Evolutionary conservation across 768 basidiomycete species (phyloP).

Genomic region (Russula virescens): DNA sequence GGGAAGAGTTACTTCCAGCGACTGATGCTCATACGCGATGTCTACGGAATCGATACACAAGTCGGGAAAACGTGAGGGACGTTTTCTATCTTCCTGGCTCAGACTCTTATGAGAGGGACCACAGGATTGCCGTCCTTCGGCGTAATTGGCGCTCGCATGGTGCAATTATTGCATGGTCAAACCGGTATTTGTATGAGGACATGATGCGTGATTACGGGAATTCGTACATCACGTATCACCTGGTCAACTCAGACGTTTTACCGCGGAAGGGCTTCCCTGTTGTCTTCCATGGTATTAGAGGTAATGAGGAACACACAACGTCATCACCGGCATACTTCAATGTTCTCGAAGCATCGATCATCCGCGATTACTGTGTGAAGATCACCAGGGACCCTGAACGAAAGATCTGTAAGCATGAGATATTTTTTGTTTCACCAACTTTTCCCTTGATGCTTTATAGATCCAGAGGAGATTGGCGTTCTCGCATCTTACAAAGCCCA

Average conservation of each 20-base stretch:
- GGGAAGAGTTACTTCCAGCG: conserved; percentile 34
- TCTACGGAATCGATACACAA: conserved; percentile 29
- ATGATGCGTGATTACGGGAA: conserved; percentile 32
- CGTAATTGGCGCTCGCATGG: conserved; percentile 22
- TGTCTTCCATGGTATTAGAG: conserved; percentile 33
- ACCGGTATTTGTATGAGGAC: conserved; percentile 38
- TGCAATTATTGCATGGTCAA: conserved; percentile 52
- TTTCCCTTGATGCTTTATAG: conserved; percentile 17
- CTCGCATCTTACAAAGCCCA: conserved; percentile 39
- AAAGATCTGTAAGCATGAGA: conserved; percentile 30
- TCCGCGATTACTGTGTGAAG: conserved; percentile 31
- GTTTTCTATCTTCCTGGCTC: background rate
- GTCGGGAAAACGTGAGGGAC: conserved; percentile 32
- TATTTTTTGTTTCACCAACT: background rate
- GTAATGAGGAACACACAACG: conserved; percentile 32
- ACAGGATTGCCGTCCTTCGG: conserved; percentile 19
- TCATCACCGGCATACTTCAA: conserved; percentile 39
- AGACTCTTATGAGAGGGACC: conserved; percentile 5
- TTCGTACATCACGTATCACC: conserved; percentile 26
- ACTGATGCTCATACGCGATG: conserved; percentile 29
- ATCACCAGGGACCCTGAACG: conserved; percentile 28
- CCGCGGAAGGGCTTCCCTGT: conserved; percentile 29
- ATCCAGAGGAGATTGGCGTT: conserved; percentile 33
- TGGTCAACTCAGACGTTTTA: conserved; percentile 30
- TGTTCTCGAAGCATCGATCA: conserved; percentile 33